These are phyloP conservation scores for Gremmenia infestans DNA, from an alignment of 2,329 filamentous ascomycete species.

Conservation along the genomic window DNA sequence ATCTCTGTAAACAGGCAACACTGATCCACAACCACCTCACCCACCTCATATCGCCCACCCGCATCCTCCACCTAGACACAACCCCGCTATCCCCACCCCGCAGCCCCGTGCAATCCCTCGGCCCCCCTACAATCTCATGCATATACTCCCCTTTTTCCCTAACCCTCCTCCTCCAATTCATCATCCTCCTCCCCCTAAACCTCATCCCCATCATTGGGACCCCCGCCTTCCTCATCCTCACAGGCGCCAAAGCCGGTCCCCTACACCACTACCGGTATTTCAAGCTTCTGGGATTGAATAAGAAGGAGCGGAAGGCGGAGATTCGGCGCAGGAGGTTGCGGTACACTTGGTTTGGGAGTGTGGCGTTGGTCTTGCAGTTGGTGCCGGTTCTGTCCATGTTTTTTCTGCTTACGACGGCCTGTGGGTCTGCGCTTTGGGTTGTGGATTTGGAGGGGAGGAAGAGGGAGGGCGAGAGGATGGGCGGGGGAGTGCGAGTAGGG, in stretches of 20 bases:
- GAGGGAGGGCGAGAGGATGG: conserved; percentile 42
- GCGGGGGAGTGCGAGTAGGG: conserved; percentile 13
- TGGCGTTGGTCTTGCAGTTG: conserved; percentile 81
- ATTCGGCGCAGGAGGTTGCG: conserved; percentile 67
- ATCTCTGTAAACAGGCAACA: conserved; percentile 42
- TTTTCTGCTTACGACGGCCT: conserved; percentile 82
- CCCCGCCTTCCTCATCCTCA: conserved; percentile 81
- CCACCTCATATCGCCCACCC: conserved; percentile 61
- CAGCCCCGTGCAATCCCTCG: conserved; percentile 72
- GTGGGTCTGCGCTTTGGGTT: conserved; percentile 82
- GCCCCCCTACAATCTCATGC: conserved; percentile 70
- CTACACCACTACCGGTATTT: conserved; percentile 91
- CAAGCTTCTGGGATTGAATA: conserved; percentile 68
- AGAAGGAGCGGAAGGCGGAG: conserved; percentile 67
- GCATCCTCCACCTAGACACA: conserved; percentile 49
- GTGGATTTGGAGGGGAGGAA: conserved; percentile 63
- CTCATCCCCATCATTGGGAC: conserved; percentile 80
- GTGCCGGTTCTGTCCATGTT: conserved; percentile 89
- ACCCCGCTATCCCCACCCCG: conserved; percentile 48
- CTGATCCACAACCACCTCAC: conserved; percentile 69
- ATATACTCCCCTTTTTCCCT: conserved; percentile 86
- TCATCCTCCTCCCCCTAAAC: conserved; percentile 76
- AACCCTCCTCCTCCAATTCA: conserved; percentile 82
- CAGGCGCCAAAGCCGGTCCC: conserved; percentile 80
- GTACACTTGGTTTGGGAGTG: conserved; percentile 86